Conservation (phyloP, 805 yeast genomes). For the Ogataea paraovalis region DNA sequence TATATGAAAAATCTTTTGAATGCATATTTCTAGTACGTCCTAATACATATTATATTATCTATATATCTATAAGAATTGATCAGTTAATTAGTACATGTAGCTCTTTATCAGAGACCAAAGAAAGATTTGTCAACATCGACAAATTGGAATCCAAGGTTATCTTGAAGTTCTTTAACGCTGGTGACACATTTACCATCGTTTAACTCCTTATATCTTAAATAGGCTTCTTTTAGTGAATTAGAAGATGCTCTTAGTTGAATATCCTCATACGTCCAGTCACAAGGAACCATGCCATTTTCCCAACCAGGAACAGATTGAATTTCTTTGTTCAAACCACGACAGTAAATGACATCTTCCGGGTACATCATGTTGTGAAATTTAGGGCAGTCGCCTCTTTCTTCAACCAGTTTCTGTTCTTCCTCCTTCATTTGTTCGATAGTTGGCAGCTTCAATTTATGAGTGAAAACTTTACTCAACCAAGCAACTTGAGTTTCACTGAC, state of each 20-base stretch:
- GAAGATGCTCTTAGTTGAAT: conserved; percentile 39
- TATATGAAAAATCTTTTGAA: background rate
- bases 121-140: conserved; percentile 23
- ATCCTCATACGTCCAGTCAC: conserved; percentile 49
- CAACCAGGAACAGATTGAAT: conserved; percentile 17
- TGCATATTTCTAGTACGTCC: no score
- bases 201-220: conserved; percentile 35
- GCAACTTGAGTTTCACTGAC: conserved; percentile 61
- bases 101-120: background rate
- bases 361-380: conserved; percentile 46
- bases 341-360: conserved; percentile 57
- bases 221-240: conserved; percentile 42
- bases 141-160: conserved; percentile 33
- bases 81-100: background rate
- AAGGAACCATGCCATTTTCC: conserved; percentile 45
- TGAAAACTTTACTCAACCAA: conserved; percentile 58
- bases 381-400: conserved; percentile 39
- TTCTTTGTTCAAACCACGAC: conserved; percentile 36
- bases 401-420: conserved; percentile 37
- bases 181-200: conserved; percentile 36
- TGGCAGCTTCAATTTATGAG: conserved; percentile 52
- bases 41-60: no score
- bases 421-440: conserved; percentile 39
- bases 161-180: conserved; percentile 37
- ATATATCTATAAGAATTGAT: background rate